Evolutionary conservation across 176 grass and related monocot species (phyloP), one percentile per base, ranked within the genome.

Genomic region (Oryza longistaminata): DNA sequence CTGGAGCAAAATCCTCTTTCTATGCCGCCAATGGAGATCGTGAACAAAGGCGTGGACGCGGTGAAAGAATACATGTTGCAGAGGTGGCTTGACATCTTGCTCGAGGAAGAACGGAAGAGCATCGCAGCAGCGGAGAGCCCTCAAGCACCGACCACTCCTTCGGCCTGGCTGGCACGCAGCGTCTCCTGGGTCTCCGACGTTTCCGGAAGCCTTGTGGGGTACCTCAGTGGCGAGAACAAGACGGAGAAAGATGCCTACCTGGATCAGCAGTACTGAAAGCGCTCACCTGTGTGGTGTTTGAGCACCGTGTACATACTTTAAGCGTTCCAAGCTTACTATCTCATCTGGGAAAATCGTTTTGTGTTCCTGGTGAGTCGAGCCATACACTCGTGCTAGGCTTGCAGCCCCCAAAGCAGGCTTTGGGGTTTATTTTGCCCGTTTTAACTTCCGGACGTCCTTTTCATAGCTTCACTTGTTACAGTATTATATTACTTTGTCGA

Each of bases 11-110:
- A 96, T 70, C 96, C 96, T 40, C 74, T 99, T 70, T 22, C 50
- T 24, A 66, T 91, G 34, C 96, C 93, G 16, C 91, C 96, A 7
- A 49, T 69, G 46, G 90, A 92, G 2, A 58, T 94, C 13, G 81
- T 99, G 79, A 69, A 26, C 22, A 24, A 94, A 64, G 96, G 93
- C 5, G 67, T 96, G 11, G 90, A 85, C 0, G 75, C 81, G 1
- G 83, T 99, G n/a, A 94, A 92, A 81, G 85, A 89, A 35, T 99
- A 92, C 64, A 96, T 96, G 93, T 78, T 88, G 43, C 88, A 92
- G 58, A 85, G 90, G 77, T 88, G 76, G 90, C 50, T 84, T 13
- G 83, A 94, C 43, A 85, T 88, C 34, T 86, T 99, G 33, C 60
- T 96, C 1, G 90, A 92, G 82, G 87, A 94, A 85, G 90, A 86